phyloP scores from a whole-genome alignment of 768 basidiomycete genomes.

The Lactifluus pinguis region DNA sequence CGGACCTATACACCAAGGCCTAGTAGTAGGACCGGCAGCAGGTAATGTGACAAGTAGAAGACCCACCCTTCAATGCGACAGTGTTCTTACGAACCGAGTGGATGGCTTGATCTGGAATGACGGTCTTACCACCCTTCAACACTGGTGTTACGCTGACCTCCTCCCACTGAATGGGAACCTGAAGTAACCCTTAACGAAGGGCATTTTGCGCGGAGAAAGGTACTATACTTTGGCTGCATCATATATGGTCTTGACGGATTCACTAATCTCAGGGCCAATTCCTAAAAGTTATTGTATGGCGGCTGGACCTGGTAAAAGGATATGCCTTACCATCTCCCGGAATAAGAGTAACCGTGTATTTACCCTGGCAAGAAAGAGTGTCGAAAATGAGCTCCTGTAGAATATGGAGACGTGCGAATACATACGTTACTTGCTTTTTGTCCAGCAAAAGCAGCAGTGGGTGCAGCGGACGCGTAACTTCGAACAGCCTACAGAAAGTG shows the following conservation, averaged over 20 bases:
- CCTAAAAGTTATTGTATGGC: slow-evolving; percentile 38
- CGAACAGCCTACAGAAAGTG: slow-evolving; percentile 39
- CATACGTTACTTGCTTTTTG: slow-evolving; percentile 82
- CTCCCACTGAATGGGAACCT: slow-evolving; percentile 99
- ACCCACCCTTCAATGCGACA: slow-evolving; percentile 88
- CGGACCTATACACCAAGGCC: slow-evolving; percentile 50
- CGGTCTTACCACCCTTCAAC: slow-evolving; percentile 90
- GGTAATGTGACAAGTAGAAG: background rate
- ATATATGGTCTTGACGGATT: slow-evolving; percentile 93
- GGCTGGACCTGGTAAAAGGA: slow-evolving; percentile 10
- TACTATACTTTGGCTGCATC: slow-evolving; percentile 64
- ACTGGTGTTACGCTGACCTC: slow-evolving; percentile 96
- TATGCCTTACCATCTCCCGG: slow-evolving; percentile 79
- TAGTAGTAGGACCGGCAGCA: background rate
- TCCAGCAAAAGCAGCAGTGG: slow-evolving; percentile 85
- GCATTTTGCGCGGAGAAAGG: background rate
- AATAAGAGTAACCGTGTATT: slow-evolving; percentile 93
- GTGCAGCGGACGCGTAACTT: slow-evolving; percentile 60
- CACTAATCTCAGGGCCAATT: slow-evolving; percentile 97
- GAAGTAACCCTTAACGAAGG: background rate
- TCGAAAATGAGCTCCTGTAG: background rate
- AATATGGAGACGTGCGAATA: slow-evolving; percentile 12
- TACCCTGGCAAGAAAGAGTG: slow-evolving; percentile 49
- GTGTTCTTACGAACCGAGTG: slow-evolving; percentile 93
- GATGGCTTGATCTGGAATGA: slow-evolving; percentile 90